These are phyloP conservation scores for Combretum micranthum DNA, from an alignment of 345 rosid genomes.

Conservation along the genomic window DNA sequence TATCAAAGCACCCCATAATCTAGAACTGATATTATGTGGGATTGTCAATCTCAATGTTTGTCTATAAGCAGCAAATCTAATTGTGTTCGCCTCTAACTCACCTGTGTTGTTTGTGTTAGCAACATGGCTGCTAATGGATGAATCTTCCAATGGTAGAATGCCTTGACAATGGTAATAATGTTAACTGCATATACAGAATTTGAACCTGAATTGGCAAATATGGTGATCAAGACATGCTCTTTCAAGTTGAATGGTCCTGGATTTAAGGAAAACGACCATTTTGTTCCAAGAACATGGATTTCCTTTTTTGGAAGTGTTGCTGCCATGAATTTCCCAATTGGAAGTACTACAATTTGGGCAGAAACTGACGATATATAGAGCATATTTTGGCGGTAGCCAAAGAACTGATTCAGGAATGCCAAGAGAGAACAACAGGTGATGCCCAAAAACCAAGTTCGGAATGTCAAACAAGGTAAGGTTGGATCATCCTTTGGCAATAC, in stretches of 20 bases:
- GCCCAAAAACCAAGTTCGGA: conserved; percentile 43
- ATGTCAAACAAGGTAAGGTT: conserved; percentile 36
- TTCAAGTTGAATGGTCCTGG: conserved; percentile 57
- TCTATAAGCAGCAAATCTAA: not conserved
- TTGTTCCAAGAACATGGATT: conserved; percentile 25
- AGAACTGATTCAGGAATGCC: conserved; percentile 40
- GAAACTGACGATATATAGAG: conserved; percentile 30
- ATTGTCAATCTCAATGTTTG: not conserved
- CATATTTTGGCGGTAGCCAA: conserved; percentile 30
- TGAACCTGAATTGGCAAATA: conserved; percentile 42
- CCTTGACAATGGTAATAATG: conserved; percentile 35
- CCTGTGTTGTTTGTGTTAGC: conserved; percentile 39
- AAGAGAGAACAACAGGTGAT: conserved; percentile 24
- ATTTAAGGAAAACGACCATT: conserved; percentile 37
- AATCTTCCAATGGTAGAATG: conserved; percentile 24
- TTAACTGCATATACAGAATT: conserved; percentile 26
- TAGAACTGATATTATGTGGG: too few relatives aligned
- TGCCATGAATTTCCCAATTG: conserved; percentile 32
- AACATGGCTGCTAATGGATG: conserved; percentile 27
- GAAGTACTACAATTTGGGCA: conserved; percentile 36
- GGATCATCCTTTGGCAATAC: conserved; percentile 41
- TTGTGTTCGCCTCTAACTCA: not conserved
- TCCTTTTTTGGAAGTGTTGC: conserved; percentile 23
- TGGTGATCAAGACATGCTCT: conserved; percentile 51
- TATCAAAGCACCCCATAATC: too few relatives aligned